phyloP scores from a whole-genome alignment of 106 monocot species.

The Allium sativum region DNA sequence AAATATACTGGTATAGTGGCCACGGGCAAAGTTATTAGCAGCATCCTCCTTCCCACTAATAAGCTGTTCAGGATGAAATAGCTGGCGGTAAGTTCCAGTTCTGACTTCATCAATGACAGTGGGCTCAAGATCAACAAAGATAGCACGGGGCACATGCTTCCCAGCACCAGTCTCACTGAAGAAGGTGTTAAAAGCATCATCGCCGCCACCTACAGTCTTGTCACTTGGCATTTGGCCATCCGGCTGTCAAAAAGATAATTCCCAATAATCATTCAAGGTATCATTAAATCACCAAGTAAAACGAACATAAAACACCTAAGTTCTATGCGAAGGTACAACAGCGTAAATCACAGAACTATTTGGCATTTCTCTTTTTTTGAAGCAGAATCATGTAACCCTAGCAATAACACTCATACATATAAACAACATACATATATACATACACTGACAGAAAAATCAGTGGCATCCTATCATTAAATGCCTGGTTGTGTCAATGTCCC shows the following conservation, averaged over 20 bases:
- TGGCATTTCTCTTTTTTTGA: background rate
- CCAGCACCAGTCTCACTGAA: constrained; percentile 66
- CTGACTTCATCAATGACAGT: constrained; percentile 75
- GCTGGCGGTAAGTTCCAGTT: constrained; percentile 69
- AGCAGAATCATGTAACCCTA: background rate
- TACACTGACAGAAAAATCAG: too few species aligned
- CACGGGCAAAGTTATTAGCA: constrained; percentile 78
- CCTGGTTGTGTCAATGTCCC: too few species aligned
- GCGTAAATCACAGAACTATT: background rate
- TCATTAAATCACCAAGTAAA: background rate
- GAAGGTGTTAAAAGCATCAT: constrained; percentile 69
- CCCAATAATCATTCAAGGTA: background rate
- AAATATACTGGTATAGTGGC: constrained; percentile 54
- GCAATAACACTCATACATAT: too few species aligned
- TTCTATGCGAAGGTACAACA: background rate
- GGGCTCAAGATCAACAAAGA: constrained; percentile 76
- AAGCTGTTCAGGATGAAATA: constrained; percentile 86
- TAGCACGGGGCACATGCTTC: constrained; percentile 61
- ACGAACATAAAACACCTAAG: background rate
- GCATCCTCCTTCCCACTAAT: constrained; percentile 86
- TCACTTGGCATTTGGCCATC: constrained; percentile 47
- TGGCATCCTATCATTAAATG: too few species aligned
- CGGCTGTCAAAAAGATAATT: constrained; percentile 14
- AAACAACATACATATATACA: too few species aligned
- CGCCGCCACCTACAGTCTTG: constrained; percentile 31